These are phyloP conservation scores for Botrytis sinoallii DNA, from an alignment of 2,329 filamentous ascomycete species.

Conservation along the genomic window DNA sequence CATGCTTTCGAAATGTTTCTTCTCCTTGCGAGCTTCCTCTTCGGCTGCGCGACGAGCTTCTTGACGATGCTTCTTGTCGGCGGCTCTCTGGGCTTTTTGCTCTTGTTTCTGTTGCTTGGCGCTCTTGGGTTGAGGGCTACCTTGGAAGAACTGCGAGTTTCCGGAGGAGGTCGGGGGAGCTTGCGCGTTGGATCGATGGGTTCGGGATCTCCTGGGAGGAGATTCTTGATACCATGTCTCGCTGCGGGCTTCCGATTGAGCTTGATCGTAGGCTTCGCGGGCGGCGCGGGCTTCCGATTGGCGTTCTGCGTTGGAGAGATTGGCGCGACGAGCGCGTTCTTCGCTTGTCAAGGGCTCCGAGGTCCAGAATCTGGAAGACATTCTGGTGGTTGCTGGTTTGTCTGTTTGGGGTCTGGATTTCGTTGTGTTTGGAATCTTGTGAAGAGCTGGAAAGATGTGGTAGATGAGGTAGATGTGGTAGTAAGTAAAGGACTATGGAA, in stretches of 20 bases:
- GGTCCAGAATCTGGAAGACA: background rate
- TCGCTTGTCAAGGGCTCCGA: background rate
- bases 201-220: too few relatives aligned
- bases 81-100: background rate
- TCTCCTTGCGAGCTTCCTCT: background rate
- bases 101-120: background rate
- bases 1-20: background rate
- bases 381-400: background rate
- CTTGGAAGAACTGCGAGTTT: background rate
- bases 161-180: rapidly evolving
- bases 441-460: background rate
- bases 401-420: background rate
- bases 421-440: background rate
- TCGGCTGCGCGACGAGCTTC: background rate
- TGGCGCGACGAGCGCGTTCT: background rate
- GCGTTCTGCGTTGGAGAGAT: background rate
- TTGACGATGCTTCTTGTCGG: background rate
- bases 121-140: background rate
- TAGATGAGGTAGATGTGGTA: background rate
- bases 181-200: background rate
- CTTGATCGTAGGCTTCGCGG: background rate
- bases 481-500: background rate
- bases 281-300: background rate
- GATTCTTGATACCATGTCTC: background rate
- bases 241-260: background rate